Conservation (phyloP, 2,329 filamentous ascomycete species). For the Penicillium sp. region DNA sequence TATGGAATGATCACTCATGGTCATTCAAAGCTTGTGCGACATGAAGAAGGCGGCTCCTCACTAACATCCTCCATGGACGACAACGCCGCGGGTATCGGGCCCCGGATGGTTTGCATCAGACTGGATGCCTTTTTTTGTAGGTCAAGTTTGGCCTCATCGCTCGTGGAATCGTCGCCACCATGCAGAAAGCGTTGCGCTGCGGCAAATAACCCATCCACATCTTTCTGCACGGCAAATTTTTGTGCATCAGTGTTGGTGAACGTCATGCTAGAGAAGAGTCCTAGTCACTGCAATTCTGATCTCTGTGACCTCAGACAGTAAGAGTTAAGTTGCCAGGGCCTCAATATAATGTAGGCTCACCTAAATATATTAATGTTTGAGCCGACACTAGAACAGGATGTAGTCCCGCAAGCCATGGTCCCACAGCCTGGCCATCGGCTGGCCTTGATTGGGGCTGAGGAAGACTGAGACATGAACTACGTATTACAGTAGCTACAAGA, state of each 20-base stretch:
- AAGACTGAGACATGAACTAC: not conserved
- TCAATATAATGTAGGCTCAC: not conserved
- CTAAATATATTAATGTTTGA: not conserved
- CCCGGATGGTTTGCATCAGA: slow-evolving; percentile 21
- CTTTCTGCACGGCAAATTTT: not conserved
- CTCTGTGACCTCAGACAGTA: too few relatives aligned
- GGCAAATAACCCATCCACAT: slow-evolving; percentile 1
- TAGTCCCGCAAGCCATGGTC: not conserved
- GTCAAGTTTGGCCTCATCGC: not conserved
- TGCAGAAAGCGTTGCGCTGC: not conserved
- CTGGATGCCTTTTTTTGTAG: slow-evolving; percentile 9
- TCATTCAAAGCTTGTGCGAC: not conserved
- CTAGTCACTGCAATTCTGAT: not conserved
- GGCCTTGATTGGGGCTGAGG: not conserved
- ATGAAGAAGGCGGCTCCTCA: not conserved
- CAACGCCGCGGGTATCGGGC: slow-evolving; percentile 25
- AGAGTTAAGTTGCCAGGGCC: too few relatives aligned
- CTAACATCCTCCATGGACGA: slow-evolving; percentile 21
- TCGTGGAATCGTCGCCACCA: not conserved
- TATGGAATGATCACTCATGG: slow-evolving; percentile 6
- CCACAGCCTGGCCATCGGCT: not conserved
- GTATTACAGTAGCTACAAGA: not conserved
- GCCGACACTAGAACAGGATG: not conserved
- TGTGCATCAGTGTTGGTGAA: not conserved
- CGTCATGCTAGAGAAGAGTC: not conserved